phyloP scores from a whole-genome alignment of 2,329 filamentous ascomycete species.

The Aspergillus jensenii region DNA sequence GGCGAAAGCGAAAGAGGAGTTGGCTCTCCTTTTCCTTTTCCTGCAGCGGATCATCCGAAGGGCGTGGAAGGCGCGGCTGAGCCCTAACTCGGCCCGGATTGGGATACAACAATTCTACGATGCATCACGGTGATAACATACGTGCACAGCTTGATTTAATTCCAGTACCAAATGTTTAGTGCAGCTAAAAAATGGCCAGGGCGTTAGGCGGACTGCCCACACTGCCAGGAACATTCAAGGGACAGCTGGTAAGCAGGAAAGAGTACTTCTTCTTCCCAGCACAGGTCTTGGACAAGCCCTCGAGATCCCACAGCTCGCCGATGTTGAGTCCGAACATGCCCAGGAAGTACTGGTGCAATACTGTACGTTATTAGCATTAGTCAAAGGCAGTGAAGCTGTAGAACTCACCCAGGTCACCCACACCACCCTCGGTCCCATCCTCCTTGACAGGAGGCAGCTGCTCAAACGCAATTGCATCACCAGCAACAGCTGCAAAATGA shows the following conservation, averaged over 20 bases:
- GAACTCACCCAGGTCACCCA: not conserved
- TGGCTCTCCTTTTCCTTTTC: too few relatives aligned
- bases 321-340: slow-evolving; percentile 45
- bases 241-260: slow-evolving; percentile 46
- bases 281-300: slow-evolving; percentile 39
- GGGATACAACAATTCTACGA: too few relatives aligned
- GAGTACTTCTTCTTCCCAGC: slow-evolving; percentile 38
- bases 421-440: not conserved
- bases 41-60: too few relatives aligned
- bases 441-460: slow-evolving; percentile 18
- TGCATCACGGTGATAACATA: too few relatives aligned
- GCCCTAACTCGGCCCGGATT: too few relatives aligned
- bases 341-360: slow-evolving; percentile 44
- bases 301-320: slow-evolving; percentile 48
- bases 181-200: slow-evolving; percentile 28
- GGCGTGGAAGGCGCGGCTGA: too few relatives aligned
- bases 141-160: too few relatives aligned
- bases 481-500: slow-evolving; percentile 42
- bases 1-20: too few relatives aligned
- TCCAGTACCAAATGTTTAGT: too few relatives aligned
- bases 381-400: too few relatives aligned
- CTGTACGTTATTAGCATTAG: not conserved
- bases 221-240: slow-evolving; percentile 44
- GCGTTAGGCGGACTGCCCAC: slow-evolving; percentile 35
- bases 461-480: slow-evolving; percentile 26